Percentiles rank a stretch among this genome's conserved stretches.
These are phyloP conservation scores for Trichoderma arundinaceum DNA, from an alignment of 2,329 filamentous ascomycete genomes.

Conservation along the genomic window DNA sequence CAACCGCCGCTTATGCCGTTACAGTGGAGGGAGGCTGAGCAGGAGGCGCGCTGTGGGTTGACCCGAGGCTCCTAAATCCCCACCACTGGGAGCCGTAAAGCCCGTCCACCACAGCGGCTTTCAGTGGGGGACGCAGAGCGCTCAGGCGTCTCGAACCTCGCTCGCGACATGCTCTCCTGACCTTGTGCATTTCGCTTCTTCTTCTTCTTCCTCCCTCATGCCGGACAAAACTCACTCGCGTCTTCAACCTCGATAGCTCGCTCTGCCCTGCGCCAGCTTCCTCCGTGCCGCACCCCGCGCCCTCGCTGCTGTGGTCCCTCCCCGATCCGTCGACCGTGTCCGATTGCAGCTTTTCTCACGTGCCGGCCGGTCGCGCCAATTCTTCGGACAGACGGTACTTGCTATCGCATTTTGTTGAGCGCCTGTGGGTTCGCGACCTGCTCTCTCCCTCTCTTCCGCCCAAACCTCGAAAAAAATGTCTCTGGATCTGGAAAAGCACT, in stretches of 20 bases:
- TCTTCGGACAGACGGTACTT: constrained; percentile 19
- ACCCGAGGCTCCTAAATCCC: constrained; percentile 30
- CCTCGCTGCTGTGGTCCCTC: neutral
- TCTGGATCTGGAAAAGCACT: constrained; percentile 80
- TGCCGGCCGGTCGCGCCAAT: constrained; percentile 28
- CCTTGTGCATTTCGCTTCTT: constrained; percentile 7
- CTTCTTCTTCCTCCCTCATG: constrained; percentile 12
- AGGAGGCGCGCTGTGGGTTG: constrained; percentile 17
- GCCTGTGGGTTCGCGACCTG: neutral
- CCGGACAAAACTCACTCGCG: neutral
- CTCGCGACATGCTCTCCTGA: constrained; percentile 16
- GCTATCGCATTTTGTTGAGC: constrained; percentile 19
- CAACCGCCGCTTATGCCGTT: constrained; percentile 1
- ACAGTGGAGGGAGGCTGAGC: constrained; percentile 24
- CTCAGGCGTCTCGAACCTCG: constrained; percentile 18
- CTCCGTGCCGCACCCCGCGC: neutral
- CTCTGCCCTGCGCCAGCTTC: constrained; percentile 10
- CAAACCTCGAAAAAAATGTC: constrained; percentile 55
- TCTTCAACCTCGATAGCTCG: constrained; percentile 10
- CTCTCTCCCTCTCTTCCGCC: constrained; percentile 15
- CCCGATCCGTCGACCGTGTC: neutral
- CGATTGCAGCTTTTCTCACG: constrained; percentile 23
- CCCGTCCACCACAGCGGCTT: constrained; percentile 16
- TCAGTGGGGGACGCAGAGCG: constrained; percentile 23
- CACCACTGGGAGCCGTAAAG: constrained; percentile 12